A percentile compares a stretch with the other conserved stretches of the same genome.
Evolutionary conservation across 768 basidiomycete genomes (phyloP).

Genomic region (Leucocoprinus birnbaumii): DNA sequence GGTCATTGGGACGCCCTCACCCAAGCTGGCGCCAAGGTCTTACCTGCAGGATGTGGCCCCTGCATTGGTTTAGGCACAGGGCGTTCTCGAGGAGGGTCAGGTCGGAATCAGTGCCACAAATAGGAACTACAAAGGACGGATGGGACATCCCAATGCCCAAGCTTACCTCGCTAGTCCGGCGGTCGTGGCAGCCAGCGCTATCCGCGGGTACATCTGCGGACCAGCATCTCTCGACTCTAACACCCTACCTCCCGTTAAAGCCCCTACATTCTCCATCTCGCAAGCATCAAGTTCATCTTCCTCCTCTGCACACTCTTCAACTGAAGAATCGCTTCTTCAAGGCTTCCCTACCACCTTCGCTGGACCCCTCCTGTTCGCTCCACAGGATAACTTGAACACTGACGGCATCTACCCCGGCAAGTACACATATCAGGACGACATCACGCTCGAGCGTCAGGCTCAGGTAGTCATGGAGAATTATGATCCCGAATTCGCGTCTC

Average conservation of each 20-base stretch:
- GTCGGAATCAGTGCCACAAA: conserved; percentile 98
- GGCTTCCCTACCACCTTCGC: conserved; percentile 83
- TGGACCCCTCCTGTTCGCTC: conserved; percentile 87
- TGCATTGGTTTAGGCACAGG: conserved; percentile 97
- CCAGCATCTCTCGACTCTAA: conserved; percentile 65
- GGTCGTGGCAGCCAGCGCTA: conserved; percentile 94
- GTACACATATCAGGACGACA: conserved; percentile 99
- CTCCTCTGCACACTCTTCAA: conserved; percentile 21
- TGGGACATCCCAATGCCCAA: conserved; percentile 93
- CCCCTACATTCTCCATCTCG: conserved; percentile 58
- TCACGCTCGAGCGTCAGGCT: conserved; percentile 91
- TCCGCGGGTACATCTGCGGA: conserved; percentile 87
- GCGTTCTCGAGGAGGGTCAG: conserved; percentile 89
- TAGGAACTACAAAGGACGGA: conserved; percentile 97
- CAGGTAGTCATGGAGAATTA: conserved; percentile 99
- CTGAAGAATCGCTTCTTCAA: conserved; percentile 62
- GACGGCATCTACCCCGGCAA: conserved; percentile 99
- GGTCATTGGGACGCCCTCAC: conserved; percentile 91
- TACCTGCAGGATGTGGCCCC: conserved; percentile 96
- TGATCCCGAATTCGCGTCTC: conserved; percentile 79
- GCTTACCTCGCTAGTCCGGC: conserved; percentile 97
- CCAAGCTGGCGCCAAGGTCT: conserved; percentile 84
- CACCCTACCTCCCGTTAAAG: conserved; percentile 43
- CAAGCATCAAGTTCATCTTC: conserved; percentile 22
- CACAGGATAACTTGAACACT: conserved; percentile 97